These are phyloP conservation scores for Ceratobasidium papillatum DNA, from an alignment of 1,284 basidiomycete species.

Conservation along the genomic window DNA sequence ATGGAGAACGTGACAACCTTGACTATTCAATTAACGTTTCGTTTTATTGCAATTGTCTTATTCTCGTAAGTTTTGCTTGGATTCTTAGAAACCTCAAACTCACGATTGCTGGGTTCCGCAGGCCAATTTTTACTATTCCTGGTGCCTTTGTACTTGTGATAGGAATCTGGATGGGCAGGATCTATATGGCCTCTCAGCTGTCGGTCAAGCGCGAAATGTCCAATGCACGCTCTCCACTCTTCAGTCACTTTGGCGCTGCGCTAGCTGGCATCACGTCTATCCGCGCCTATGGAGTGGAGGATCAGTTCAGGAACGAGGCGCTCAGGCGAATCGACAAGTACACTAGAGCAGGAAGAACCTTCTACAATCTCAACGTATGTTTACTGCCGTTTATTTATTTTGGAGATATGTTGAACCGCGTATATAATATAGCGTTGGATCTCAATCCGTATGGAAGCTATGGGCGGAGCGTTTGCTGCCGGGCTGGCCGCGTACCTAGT, in stretches of 20 bases:
- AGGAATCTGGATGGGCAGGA: slow-evolving; percentile 59
- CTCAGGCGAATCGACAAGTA: slow-evolving; percentile 46
- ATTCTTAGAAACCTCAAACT: too few species aligned
- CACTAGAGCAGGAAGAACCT: slow-evolving; percentile 43
- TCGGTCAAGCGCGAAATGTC: slow-evolving; percentile 74
- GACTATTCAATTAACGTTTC: slow-evolving; percentile 52
- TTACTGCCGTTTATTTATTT: too few species aligned
- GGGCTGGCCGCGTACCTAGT: slow-evolving; percentile 43
- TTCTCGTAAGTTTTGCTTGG: slow-evolving; percentile 45
- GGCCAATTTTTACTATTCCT: slow-evolving; percentile 53
- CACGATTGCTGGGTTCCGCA: not conserved
- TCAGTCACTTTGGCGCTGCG: slow-evolving; percentile 54
- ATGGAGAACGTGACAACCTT: slow-evolving; percentile 51
- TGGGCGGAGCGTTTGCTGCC: slow-evolving; percentile 44
- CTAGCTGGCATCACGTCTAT: slow-evolving; percentile 51
- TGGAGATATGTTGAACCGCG: not conserved
- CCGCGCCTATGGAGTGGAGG: slow-evolving; percentile 46
- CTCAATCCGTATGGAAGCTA: slow-evolving; percentile 43
- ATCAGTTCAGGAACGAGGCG: slow-evolving; percentile 44
- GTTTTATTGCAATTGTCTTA: slow-evolving; percentile 55
- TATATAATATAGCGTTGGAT: slow-evolving; percentile 40
- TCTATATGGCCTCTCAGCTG: slow-evolving; percentile 73
- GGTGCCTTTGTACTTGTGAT: slow-evolving; percentile 56
- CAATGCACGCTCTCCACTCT: slow-evolving; percentile 71
- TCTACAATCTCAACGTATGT: slow-evolving; percentile 44